Evolutionary conservation across 2,329 filamentous ascomycete genomes (phyloP), one percentile per base, ranked within the genome.

Genomic region (Dothidotthia symphoricarpi): DNA sequence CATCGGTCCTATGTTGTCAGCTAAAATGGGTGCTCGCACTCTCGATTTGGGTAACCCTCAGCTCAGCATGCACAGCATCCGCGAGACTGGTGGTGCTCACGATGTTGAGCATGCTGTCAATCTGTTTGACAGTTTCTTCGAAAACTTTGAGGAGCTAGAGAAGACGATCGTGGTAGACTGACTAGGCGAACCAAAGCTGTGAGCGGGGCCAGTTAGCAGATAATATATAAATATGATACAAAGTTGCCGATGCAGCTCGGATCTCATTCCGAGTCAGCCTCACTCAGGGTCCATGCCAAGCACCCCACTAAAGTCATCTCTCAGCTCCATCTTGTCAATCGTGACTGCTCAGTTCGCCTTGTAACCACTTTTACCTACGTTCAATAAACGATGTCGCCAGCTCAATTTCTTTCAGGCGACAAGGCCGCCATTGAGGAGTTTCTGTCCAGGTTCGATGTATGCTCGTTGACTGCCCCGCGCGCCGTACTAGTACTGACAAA

Each of bases 1-100:
- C 24, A 98, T 98, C 60, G 93, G 93, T 0, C 93, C 93, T n/a
- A 96, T 96, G 83, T 75, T 97, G 30, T 86, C 86, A 36, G 89
- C 91, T 16, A 84, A 84, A 42, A 73, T 97, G 55, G 93, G 93
- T 39, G 82, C 88, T 37, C 77, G 93, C 46, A 97, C 93, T 2
- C 75, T 98, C 29, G 93, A 98, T 69, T 70, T 97, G 39, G 91
- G 91, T 8, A 97, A 96, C 69, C 85, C 91, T 17, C 91, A 97
- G 73, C 74, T 96, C 49, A 89, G 86, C 63, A 97, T 97, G 93
- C 91, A 97, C 71, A 93, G 86, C 62, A 96, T 96, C 60, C 82
- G 93, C 37, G 93, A 97, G 75, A 95, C 88, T 28, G 86, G 87
- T 16, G 93, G 93, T 26, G 82, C 85, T 1, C 81, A 89, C 55